Conservation (phyloP, 257 asterid genomes). For the Solanum neorickii region DNA sequence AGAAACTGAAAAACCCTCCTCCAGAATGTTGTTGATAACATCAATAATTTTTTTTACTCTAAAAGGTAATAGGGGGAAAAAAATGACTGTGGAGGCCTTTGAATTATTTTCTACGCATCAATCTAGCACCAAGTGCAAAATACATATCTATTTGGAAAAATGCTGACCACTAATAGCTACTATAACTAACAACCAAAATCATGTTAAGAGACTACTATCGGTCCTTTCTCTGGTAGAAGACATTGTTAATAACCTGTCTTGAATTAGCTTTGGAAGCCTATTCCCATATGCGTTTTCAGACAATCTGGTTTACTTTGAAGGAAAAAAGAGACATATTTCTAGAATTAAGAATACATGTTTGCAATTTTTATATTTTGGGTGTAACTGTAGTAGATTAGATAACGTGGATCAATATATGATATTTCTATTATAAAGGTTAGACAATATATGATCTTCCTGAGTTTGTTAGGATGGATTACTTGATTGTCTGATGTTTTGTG, state of each 20-base stretch:
- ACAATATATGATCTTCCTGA: not conserved
- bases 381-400: not conserved
- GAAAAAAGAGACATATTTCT: not conserved
- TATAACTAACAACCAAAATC: not conserved
- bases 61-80: not conserved
- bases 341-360: not conserved
- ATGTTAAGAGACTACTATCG: not conserved
- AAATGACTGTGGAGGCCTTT: not conserved
- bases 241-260: not conserved
- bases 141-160: not conserved
- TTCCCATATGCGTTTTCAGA: not conserved
- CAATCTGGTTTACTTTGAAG: not conserved
- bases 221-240: not conserved
- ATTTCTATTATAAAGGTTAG: not conserved
- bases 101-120: not conserved
- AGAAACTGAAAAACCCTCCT: not conserved
- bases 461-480: not conserved
- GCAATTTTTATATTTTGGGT: not conserved
- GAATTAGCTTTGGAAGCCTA: not conserved
- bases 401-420: not conserved
- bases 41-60: not conserved
- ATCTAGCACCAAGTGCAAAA: not conserved
- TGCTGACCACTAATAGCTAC: not conserved
- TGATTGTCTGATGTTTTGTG: not conserved
- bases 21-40: not conserved